These are phyloP conservation scores for Ophioceras dolichostomum DNA, from an alignment of 2,329 filamentous ascomycete species.

Conservation along the genomic window DNA sequence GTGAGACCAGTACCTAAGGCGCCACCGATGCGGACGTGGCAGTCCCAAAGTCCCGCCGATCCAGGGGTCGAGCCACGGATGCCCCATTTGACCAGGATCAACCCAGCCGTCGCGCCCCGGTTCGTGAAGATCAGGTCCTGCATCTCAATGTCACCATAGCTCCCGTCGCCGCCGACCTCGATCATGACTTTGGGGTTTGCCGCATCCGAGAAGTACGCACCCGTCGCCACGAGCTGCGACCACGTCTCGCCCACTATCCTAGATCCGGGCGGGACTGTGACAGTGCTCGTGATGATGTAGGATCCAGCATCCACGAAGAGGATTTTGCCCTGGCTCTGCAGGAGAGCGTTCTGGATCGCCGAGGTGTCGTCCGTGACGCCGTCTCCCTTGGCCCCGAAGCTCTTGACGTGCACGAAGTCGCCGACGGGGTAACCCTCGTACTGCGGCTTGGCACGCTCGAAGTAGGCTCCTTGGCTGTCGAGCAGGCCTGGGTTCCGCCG, in stretches of 20 bases:
- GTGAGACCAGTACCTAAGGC: conserved; percentile 53
- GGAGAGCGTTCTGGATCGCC: conserved; percentile 32
- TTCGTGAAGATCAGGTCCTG: conserved; percentile 49
- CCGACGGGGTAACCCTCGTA: conserved; percentile 2
- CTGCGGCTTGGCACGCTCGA: conserved; percentile 5
- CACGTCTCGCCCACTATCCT: conserved; percentile 60
- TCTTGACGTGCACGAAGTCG: conserved; percentile 7
- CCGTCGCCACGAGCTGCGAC: conserved; percentile 53
- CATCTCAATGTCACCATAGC: conserved; percentile 53
- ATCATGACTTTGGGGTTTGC: conserved; percentile 50
- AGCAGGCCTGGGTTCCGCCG: not conserved
- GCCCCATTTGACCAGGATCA: conserved; percentile 63
- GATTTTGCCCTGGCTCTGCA: conserved; percentile 21
- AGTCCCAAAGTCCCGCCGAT: conserved; percentile 54
- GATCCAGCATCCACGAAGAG: conserved; percentile 8
- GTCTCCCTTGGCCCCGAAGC: conserved; percentile 5
- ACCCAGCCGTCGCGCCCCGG: conserved; percentile 43
- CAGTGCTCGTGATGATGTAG: conserved; percentile 31
- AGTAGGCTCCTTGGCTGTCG: conserved; percentile 1
- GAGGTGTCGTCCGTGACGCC: conserved; percentile 18
- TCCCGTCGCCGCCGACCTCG: conserved; percentile 47
- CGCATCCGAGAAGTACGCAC: conserved; percentile 34
- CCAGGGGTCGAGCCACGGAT: conserved; percentile 40
- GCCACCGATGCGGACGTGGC: conserved; percentile 61
- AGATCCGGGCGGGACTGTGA: conserved; percentile 43